Conservation (phyloP, 208 protist species). For the Acanthamoeba lugdunensis region DNA sequence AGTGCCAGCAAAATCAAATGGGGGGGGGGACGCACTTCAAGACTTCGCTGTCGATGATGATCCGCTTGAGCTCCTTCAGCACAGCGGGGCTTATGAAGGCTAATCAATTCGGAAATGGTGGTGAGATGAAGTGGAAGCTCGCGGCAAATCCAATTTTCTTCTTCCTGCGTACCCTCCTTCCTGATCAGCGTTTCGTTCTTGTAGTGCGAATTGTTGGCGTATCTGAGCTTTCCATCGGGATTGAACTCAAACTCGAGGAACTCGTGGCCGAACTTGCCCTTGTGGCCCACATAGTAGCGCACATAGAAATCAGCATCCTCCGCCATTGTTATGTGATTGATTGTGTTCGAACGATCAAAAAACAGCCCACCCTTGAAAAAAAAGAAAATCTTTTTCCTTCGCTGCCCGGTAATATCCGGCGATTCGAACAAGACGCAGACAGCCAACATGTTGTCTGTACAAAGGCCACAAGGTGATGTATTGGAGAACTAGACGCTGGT, state of each 20-base stretch:
- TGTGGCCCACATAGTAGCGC: conserved; percentile 92
- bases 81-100: conserved; percentile 88
- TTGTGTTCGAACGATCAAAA: not conserved
- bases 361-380: not conserved
- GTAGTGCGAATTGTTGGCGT: conserved; percentile 94
- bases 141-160: too few relatives aligned
- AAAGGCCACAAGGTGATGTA: too few relatives aligned
- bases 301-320: conserved; percentile 87
- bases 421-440: too few relatives aligned
- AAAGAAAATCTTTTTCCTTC: not conserved
- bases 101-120: conserved; percentile 59
- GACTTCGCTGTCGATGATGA: conserved; percentile 91
- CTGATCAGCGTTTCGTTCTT: conserved; percentile 93
- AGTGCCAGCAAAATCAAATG: conserved; percentile 5
- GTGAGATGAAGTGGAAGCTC: not conserved
- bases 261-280: conserved; percentile 94
- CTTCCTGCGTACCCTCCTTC: conserved; percentile 88
- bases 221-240: conserved; percentile 88
- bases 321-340: conserved; percentile 22
- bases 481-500: not conserved
- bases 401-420: too few relatives aligned
- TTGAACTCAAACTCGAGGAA: conserved; percentile 94
- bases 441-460: too few relatives aligned
- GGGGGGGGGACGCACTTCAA: conserved; percentile 81
- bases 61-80: conserved; percentile 89